Percentiles rank a stretch among this genome's conserved stretches.
Evolutionary conservation across 2,329 filamentous ascomycete genomes (phyloP).

Genomic region (Diaporthe sp.): DNA sequence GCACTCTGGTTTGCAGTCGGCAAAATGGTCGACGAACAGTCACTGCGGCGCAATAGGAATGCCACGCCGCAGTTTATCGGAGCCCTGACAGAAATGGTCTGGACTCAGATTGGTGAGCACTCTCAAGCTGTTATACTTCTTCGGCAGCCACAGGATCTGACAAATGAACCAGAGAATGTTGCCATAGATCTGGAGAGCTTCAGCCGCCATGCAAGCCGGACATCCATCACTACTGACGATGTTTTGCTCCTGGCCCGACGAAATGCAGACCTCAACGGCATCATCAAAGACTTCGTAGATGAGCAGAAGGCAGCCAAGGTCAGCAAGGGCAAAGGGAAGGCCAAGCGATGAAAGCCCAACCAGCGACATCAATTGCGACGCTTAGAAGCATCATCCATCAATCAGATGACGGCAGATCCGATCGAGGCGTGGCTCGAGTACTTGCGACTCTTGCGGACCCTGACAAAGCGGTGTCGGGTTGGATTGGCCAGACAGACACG

Average conservation of each 20-base stretch:
- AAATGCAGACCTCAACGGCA: conserved; percentile 84
- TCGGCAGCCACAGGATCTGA: background rate
- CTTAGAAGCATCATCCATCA: background rate
- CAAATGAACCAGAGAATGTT: conserved; percentile 61
- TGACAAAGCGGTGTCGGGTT: background rate
- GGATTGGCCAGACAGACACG: background rate
- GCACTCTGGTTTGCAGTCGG: conserved; percentile 88
- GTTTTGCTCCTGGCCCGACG: conserved; percentile 88
- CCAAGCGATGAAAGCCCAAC: conserved; percentile 45
- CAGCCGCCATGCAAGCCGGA: conserved; percentile 82
- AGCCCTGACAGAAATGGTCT: conserved; percentile 87
- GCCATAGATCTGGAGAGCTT: conserved; percentile 69
- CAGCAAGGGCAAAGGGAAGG: conserved; percentile 49
- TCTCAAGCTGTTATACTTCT: background rate
- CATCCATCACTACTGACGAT: conserved; percentile 85
- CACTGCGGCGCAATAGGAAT: conserved; percentile 79
- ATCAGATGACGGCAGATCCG: background rate
- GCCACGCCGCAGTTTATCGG: conserved; percentile 94
- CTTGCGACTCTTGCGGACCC: background rate
- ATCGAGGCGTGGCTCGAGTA: background rate
- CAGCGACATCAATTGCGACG: background rate
- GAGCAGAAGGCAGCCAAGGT: conserved; percentile 62
- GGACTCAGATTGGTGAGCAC: conserved; percentile 83
- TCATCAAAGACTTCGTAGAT: conserved; percentile 79
- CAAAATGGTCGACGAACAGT: conserved; percentile 90